Evolutionary conservation across 2,329 filamentous ascomycete genomes (phyloP).

Genomic region (Elsinoe perseae): DNA sequence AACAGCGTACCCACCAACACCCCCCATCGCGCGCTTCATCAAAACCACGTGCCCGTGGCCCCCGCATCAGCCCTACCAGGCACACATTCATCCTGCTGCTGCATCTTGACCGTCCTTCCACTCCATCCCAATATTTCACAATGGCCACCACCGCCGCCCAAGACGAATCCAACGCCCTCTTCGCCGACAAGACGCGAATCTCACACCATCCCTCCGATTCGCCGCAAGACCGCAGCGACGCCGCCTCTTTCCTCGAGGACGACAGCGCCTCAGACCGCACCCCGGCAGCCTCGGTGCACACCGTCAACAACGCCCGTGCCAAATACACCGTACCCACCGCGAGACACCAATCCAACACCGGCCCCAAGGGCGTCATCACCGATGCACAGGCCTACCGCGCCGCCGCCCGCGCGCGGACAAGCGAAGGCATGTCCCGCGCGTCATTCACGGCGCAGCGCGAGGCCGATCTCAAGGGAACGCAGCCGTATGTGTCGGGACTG

Average conservation of each 20-base stretch:
- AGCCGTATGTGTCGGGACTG: slow-evolving; percentile 14
- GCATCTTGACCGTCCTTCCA: neutral
- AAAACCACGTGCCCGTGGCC: slow-evolving; percentile 5
- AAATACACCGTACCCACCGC: slow-evolving; percentile 50
- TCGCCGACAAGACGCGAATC: slow-evolving; percentile 40
- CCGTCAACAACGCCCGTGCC: slow-evolving; percentile 31
- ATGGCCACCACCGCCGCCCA: slow-evolving; percentile 33
- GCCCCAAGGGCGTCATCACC: slow-evolving; percentile 80
- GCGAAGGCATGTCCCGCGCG: neutral
- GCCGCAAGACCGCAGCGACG: slow-evolving; percentile 35
- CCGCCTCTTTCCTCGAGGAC: slow-evolving; percentile 31
- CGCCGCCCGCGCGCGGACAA: neutral
- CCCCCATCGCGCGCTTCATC: neutral
- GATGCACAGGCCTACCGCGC: slow-evolving; percentile 64
- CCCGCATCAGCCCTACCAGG: slow-evolving; percentile 12
- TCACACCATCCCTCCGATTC: slow-evolving; percentile 43
- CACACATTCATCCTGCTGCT: neutral
- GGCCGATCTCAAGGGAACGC: slow-evolving; percentile 1
- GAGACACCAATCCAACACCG: slow-evolving; percentile 62
- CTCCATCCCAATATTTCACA: neutral
- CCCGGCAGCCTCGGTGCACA: slow-evolving; percentile 29
- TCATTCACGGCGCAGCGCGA: slow-evolving; percentile 5
- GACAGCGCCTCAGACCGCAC: slow-evolving; percentile 28
- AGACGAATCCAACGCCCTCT: slow-evolving; percentile 46
- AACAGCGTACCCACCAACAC: neutral